phyloP scores from a whole-genome alignment of 495 filamentous ascomycete genomes.

The Podospora fimiseda region DNA sequence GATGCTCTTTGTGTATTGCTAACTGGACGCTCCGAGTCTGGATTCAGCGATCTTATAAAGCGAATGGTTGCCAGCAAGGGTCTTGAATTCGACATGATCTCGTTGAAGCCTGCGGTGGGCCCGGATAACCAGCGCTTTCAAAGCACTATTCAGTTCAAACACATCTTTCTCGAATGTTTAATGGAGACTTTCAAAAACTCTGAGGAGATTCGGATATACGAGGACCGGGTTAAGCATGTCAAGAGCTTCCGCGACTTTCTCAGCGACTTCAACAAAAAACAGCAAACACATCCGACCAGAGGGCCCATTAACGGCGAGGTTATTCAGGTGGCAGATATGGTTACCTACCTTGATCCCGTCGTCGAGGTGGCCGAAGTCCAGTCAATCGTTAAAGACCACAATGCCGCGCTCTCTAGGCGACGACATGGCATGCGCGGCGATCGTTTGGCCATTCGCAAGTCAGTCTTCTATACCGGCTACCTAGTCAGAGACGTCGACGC shows the following conservation, averaged over 20 bases:
- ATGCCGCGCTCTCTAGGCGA: slow-evolving; percentile 41
- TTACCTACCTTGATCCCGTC: slow-evolving; percentile 71
- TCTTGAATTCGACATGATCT: slow-evolving; percentile 83
- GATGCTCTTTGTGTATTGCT: slow-evolving; percentile 82
- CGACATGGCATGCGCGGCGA: slow-evolving; percentile 24
- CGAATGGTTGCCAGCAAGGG: slow-evolving; percentile 73
- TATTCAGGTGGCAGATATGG: slow-evolving; percentile 74
- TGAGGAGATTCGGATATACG: slow-evolving; percentile 69
- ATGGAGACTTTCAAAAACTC: slow-evolving; percentile 78
- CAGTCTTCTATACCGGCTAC: slow-evolving; percentile 92
- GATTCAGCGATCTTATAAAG: slow-evolving; percentile 73
- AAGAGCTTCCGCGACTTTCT: slow-evolving; percentile 80
- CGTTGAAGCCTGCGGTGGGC: slow-evolving; percentile 77
- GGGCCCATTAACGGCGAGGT: slow-evolving; percentile 70
- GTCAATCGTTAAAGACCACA: slow-evolving; percentile 83
- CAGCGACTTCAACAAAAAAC: slow-evolving; percentile 57
- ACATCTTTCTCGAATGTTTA: slow-evolving; percentile 68
- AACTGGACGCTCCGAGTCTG: slow-evolving; percentile 75
- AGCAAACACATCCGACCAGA: slow-evolving; percentile 35
- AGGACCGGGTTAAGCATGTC: slow-evolving; percentile 56
- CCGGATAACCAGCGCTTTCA: slow-evolving; percentile 68
- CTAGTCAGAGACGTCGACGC: slow-evolving; percentile 66
- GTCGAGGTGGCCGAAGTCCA: slow-evolving; percentile 80
- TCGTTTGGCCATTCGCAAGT: slow-evolving; percentile 69
- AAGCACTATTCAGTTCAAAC: slow-evolving; percentile 84